A percentile compares a stretch with the other conserved stretches of the same genome.
phyloP scores from a whole-genome alignment of 805 yeast genomes.

The Jamesozyma piceae region DNA sequence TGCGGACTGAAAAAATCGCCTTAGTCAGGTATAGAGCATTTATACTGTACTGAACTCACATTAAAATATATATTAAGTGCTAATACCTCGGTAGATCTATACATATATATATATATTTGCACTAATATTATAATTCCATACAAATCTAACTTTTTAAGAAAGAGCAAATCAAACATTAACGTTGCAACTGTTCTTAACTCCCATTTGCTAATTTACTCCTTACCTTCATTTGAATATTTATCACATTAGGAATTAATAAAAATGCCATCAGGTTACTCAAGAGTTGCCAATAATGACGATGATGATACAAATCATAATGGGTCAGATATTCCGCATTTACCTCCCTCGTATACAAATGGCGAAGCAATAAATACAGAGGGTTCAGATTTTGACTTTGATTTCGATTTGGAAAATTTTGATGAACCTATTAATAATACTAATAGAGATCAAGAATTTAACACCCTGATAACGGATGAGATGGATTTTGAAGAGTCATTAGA shows the following conservation, averaged over 20 bases:
- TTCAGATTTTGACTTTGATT: conserved; percentile 3
- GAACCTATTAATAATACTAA: background rate
- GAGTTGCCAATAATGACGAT: background rate
- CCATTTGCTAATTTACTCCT: too few relatives aligned
- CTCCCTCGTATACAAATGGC: background rate
- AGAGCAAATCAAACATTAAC: too few relatives aligned
- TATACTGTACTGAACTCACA: too few relatives aligned
- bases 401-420: background rate
- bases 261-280: conserved; percentile 2
- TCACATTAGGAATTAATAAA: too few relatives aligned
- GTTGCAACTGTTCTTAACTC: too few relatives aligned
- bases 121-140: too few relatives aligned
- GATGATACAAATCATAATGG: background rate
- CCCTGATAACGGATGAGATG: conserved; percentile 35
- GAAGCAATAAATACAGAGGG: background rate
- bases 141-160: too few relatives aligned
- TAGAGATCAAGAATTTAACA: conserved; percentile 44
- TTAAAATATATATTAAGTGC: too few relatives aligned
- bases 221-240: background rate
- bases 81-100: too few relatives aligned
- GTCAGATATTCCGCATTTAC: background rate
- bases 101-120: too few relatives aligned
- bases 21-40: too few relatives aligned
- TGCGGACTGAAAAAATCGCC: too few relatives aligned
- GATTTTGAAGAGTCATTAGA: conserved; percentile 4